A percentile compares a stretch with the other conserved stretches of the same genome.
Evolutionary conservation across 1,284 basidiomycete genomes (phyloP).

Genomic region (Leccinum laetum): DNA sequence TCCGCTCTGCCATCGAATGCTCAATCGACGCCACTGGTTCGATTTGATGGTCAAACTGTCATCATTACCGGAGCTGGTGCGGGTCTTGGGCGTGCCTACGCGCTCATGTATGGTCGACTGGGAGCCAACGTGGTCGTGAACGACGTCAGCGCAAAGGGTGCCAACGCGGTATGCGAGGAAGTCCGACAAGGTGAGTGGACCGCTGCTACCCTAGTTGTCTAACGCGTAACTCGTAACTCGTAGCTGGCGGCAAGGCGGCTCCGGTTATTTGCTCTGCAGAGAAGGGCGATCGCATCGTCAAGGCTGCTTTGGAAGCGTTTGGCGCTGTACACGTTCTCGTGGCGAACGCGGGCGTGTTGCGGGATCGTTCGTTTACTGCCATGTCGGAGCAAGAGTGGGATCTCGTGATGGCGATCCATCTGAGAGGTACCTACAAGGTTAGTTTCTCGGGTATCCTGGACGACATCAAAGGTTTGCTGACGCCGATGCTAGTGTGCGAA

Average conservation of each 20-base stretch:
- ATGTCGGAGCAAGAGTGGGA: conserved; percentile 97
- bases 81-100: conserved; percentile 92
- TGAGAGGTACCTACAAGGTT: conserved; percentile 79
- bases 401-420: conserved; percentile 85
- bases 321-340: conserved; percentile 89
- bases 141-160: conserved; percentile 89
- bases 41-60: conserved; percentile 90
- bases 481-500: conserved; percentile 66
- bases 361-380: conserved; percentile 89
- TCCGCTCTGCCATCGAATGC: conserved; percentile 69
- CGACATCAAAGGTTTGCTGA: conserved; percentile 5
- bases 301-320: conserved; percentile 86
- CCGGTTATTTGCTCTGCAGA: conserved; percentile 88
- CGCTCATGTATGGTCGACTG: conserved; percentile 86
- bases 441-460: not conserved
- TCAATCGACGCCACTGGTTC: conserved; percentile 72
- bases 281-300: conserved; percentile 90
- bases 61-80: conserved; percentile 95
- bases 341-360: conserved; percentile 94
- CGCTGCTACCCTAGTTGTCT: not conserved
- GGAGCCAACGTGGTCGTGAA: conserved; percentile 98
- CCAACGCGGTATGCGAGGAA: conserved; percentile 85
- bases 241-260: conserved; percentile 88
- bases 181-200: conserved; percentile 66
- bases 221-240: not conserved